Evolutionary conservation across 106 monocot genomes (phyloP).

Genomic region (Allium fistulosum): DNA sequence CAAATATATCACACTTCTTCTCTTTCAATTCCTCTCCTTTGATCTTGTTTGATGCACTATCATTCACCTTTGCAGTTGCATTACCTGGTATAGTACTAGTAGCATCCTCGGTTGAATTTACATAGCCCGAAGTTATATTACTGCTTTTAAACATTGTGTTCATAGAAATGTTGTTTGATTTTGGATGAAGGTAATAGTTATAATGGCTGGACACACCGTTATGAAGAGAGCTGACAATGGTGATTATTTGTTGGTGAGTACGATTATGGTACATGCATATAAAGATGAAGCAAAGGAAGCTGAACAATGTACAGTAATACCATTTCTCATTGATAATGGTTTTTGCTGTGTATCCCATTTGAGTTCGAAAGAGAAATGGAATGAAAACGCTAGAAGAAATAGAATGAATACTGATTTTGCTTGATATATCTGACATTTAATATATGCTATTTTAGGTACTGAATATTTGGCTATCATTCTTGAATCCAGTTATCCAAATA

Average conservation of each 20-base stretch:
- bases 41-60: background rate
- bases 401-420: no score
- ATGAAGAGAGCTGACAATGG: background rate
- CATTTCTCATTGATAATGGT: conserved; percentile 12
- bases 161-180: background rate
- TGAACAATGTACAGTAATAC: conserved; percentile 6
- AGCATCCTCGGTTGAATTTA: background rate
- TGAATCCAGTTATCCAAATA: no score
- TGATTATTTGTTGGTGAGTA: background rate
- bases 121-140: background rate
- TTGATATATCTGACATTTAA: no score
- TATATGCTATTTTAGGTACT: no score
- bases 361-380: background rate
- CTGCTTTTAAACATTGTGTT: background rate
- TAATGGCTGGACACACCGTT: background rate
- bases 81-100: background rate
- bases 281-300: conserved; percentile 13
- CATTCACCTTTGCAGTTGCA: background rate
- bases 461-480: no score
- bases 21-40: background rate
- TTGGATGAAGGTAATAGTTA: background rate
- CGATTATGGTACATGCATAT: background rate
- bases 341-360: conserved; percentile 9
- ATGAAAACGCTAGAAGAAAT: background rate
- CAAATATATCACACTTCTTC: conserved; percentile 13